Evolutionary conservation across 176 grass and related monocot genomes (phyloP).

Genomic region (Juncus effusus): DNA sequence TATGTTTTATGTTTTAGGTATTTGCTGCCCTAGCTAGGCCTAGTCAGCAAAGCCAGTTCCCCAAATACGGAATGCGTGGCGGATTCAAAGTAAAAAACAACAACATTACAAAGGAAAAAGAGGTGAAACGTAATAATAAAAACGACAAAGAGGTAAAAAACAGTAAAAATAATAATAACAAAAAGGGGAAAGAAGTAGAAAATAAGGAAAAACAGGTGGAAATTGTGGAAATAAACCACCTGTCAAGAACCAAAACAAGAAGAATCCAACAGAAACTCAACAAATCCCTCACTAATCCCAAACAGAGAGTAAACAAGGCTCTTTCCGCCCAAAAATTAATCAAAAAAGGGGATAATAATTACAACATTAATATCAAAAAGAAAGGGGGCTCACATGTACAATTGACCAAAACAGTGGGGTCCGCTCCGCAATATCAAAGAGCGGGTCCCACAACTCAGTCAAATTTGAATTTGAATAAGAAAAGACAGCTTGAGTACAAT

Average conservation of each 20-base stretch:
- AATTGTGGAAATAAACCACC: slow-evolving; percentile 9
- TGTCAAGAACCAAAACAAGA: not conserved
- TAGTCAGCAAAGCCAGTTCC: not conserved
- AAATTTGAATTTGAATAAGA: not conserved
- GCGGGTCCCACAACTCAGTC: too few species aligned
- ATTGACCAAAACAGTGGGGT: too few species aligned
- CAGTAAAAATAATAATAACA: not conserved
- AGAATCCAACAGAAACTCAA: not conserved
- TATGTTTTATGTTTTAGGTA: slow-evolving; percentile 18
- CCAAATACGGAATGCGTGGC: slow-evolving; percentile 13
- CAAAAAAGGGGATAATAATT: slow-evolving; percentile 11
- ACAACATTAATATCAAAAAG: not conserved
- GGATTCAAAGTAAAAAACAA: slow-evolving; percentile 4
- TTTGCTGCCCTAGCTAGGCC: slow-evolving; percentile 22
- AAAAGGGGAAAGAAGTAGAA: not conserved
- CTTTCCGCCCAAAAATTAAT: slow-evolving; percentile 15
- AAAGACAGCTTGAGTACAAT: slow-evolving; percentile 5
- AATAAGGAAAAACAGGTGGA: slow-evolving; percentile 3
- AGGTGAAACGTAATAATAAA: slow-evolving; percentile 3
- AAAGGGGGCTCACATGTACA: too few species aligned
- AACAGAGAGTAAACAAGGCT: slow-evolving; percentile 5
- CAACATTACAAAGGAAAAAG: not conserved
- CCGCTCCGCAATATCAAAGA: too few species aligned
- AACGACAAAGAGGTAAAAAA: not conserved
- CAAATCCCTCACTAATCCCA: too few species aligned